Conservation (phyloP, 2,329 filamentous ascomycete species). For the Xylariaceae sp. region DNA sequence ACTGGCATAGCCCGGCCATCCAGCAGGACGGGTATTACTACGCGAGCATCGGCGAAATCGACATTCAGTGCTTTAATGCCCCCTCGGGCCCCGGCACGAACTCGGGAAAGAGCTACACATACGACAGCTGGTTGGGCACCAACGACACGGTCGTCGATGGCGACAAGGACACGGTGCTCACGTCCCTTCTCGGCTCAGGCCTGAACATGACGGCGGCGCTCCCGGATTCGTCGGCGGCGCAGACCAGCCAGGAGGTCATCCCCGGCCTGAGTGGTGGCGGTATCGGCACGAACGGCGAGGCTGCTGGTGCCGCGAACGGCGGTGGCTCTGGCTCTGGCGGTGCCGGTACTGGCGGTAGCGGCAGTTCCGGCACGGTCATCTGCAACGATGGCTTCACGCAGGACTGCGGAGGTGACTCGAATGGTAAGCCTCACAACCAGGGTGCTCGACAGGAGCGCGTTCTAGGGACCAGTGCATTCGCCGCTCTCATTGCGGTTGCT, state of each 20-base stretch:
- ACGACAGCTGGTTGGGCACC: constrained; percentile 57
- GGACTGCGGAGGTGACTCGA: constrained; percentile 18
- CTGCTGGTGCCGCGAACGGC: constrained; percentile 20
- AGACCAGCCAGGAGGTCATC: constrained; percentile 22
- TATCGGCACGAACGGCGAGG: constrained; percentile 31
- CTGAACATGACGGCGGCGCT: constrained; percentile 55
- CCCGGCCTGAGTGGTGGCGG: constrained; percentile 31
- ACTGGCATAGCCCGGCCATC: constrained; percentile 82
- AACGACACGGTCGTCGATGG: constrained; percentile 75
- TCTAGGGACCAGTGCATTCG: constrained; percentile 30
- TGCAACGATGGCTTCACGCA: constrained; percentile 30
- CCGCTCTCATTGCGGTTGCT: constrained; percentile 29
- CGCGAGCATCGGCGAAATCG: constrained; percentile 68
- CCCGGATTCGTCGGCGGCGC: constrained; percentile 31
- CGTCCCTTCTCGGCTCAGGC: constrained; percentile 75
- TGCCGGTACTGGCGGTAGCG: constrained; percentile 1
- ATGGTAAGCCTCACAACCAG: constrained; percentile 19
- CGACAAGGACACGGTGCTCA: constrained; percentile 68
- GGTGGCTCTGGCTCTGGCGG: constrained; percentile 3
- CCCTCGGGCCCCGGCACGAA: constrained; percentile 58
- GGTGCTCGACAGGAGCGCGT: constrained; percentile 26
- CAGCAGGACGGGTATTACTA: constrained; percentile 83
- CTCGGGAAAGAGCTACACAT: constrained; percentile 68
- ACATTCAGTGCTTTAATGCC: constrained; percentile 78
- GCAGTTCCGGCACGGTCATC: constrained; percentile 1